Evolutionary conservation across 176 grass and related monocot genomes (phyloP).

Genomic region (Phoenix roebelenii): DNA sequence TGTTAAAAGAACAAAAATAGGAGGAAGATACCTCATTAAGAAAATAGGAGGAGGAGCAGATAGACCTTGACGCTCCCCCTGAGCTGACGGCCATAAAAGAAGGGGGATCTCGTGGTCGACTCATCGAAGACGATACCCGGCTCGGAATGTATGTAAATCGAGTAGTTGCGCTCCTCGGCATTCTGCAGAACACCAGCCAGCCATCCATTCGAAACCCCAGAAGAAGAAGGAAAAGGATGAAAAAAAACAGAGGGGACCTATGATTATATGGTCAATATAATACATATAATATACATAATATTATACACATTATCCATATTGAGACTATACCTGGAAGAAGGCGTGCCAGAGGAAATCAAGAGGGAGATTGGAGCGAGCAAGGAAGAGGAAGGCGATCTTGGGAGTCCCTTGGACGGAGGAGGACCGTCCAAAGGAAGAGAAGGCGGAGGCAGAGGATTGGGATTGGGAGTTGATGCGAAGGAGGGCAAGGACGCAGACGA

Average conservation of each 20-base stretch:
- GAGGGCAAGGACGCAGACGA: slow-evolving; percentile 40
- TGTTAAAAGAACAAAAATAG: neutral
- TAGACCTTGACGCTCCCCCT: slow-evolving; percentile 62
- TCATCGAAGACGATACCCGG: slow-evolving; percentile 69
- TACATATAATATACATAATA: no score
- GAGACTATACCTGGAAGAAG: slow-evolving; percentile 58
- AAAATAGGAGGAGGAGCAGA: neutral
- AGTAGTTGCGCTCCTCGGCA: slow-evolving; percentile 60
- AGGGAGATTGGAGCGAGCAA: slow-evolving; percentile 62
- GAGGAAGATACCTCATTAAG: neutral
- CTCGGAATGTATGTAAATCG: slow-evolving; percentile 84
- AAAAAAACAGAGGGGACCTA: neutral
- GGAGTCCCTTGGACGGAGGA: neutral
- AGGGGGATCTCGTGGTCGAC: slow-evolving; percentile 61
- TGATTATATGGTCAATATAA: no score
- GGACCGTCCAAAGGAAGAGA: slow-evolving; percentile 11
- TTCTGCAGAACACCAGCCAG: slow-evolving; percentile 30
- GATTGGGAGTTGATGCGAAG: slow-evolving; percentile 32
- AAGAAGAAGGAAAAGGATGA: neutral
- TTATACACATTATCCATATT: neutral
- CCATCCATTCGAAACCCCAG: slow-evolving; percentile 1
- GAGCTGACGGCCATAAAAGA: slow-evolving; percentile 73
- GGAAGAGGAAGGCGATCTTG: slow-evolving; percentile 92
- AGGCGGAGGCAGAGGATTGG: slow-evolving; percentile 7
- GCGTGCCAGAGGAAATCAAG: slow-evolving; percentile 95